A percentile compares a stretch with the other conserved stretches of the same genome.
These are phyloP conservation scores for Grifola frondosa DNA, from an alignment of 1,284 basidiomycete genomes.

Conservation along the genomic window DNA sequence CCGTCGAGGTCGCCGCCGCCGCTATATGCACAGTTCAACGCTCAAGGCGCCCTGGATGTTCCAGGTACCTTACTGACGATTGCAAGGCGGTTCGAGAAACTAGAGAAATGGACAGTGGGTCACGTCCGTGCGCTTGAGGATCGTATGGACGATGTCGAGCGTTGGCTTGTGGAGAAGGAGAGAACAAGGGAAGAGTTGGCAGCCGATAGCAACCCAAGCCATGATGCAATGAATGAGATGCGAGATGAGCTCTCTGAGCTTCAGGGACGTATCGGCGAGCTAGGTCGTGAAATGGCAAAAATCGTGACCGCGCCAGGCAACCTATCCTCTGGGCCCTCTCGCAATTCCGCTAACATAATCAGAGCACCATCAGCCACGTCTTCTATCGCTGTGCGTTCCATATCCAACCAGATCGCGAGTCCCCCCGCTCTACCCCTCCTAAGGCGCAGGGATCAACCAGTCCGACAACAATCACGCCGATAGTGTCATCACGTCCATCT, in stretches of 20 bases:
- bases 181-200: constrained; percentile 33
- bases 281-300: constrained; percentile 76
- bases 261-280: constrained; percentile 66
- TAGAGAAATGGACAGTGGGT: constrained; percentile 82
- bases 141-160: constrained; percentile 80
- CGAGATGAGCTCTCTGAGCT: constrained; percentile 69
- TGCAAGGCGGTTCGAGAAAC: constrained; percentile 75
- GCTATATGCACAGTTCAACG: constrained; percentile 70
- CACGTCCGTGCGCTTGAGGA: constrained; percentile 81
- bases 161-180: constrained; percentile 78
- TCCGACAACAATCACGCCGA: constrained; percentile 52
- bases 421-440: constrained; percentile 38
- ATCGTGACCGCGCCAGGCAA: constrained; percentile 57
- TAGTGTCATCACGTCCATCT: constrained; percentile 25
- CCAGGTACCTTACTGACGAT: constrained; percentile 67
- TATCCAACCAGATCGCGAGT: constrained; percentile 29
- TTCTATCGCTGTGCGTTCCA: constrained; percentile 33
- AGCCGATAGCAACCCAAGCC: constrained; percentile 27
- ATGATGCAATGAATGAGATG: constrained; percentile 49
- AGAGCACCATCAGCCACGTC: constrained; percentile 35
- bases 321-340: constrained; percentile 52
- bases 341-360: constrained; percentile 43
- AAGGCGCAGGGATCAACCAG: constrained; percentile 62
- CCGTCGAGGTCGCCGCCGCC: constrained; percentile 63
- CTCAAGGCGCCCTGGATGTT: constrained; percentile 68